Evolutionary conservation across 257 asterid species (phyloP).

Genomic region (Eucommia ulmoides): DNA sequence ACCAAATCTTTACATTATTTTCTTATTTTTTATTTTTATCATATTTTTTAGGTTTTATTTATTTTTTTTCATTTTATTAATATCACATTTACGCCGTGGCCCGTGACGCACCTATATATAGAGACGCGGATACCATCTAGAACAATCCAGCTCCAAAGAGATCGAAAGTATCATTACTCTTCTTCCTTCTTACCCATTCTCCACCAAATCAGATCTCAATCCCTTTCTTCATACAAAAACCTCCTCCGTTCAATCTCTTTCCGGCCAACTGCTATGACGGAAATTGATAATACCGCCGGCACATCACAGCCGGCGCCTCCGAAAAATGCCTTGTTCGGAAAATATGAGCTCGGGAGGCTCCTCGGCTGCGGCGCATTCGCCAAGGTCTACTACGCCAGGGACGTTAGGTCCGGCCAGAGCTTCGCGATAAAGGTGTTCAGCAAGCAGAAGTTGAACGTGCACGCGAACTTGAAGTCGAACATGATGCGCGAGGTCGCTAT

Average conservation of each 20-base stretch:
- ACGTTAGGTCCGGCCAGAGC: slow-evolving; percentile 49
- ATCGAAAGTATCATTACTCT: neutral
- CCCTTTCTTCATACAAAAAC: neutral
- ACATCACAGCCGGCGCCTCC: slow-evolving; percentile 12
- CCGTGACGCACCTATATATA: too few species aligned
- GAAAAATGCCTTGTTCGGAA: slow-evolving; percentile 47
- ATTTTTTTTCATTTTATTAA: too few species aligned
- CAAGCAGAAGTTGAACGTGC: slow-evolving; percentile 43
- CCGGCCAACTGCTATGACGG: neutral
- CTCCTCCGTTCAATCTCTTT: neutral
- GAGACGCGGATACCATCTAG: neutral
- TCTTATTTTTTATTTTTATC: neutral
- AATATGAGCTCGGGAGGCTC: slow-evolving; percentile 74
- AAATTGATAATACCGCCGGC: slow-evolving; percentile 3
- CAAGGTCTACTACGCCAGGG: slow-evolving; percentile 81
- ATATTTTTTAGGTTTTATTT: neutral
- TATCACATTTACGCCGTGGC: too few species aligned
- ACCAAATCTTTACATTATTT: too few species aligned
- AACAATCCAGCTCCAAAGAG: neutral
- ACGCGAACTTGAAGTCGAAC: slow-evolving; percentile 17
- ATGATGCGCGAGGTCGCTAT: slow-evolving; percentile 69
- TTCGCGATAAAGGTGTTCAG: slow-evolving; percentile 62
- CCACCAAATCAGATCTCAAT: neutral
- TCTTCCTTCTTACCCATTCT: neutral
- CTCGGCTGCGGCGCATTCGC: slow-evolving; percentile 96